Base-by-base conservation (phyloP, 2,329 filamentous ascomycete species). In the Arthrobotrys megalospora region DNA sequence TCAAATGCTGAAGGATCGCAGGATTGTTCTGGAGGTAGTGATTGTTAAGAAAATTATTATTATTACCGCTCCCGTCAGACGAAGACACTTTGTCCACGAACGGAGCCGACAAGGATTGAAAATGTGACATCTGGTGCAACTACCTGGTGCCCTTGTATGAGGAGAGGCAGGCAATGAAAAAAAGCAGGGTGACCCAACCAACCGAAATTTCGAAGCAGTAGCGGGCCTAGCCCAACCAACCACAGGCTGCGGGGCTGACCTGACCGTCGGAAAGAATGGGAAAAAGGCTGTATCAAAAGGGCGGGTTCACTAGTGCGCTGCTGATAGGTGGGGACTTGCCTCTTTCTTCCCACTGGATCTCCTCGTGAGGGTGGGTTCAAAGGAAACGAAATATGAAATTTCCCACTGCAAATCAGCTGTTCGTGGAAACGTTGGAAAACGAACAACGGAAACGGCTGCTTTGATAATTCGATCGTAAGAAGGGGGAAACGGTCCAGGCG, bases 1-100 rank as follows among this genome's bases (percentile, higher is more conserved):
- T 75, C 16, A 79, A 48, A 43, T 78, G 75, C 53, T 79, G 76
- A 48, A 79, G 76, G 16, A 79, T 66, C 60, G 68, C 58, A 38
- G 70, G 76, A 79, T 73, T 73, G 38, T 75, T 73, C 58, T 75
- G 76, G 53, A 75, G 53, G 43, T 79, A 75, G 52, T 75, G 76
- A 75, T 73, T 73, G 60, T 69, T 79, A 21, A 63, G 19, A 69
- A 65, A 58, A 73, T 28, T 66, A 69, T 69, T 70, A 63, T 36
- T 67, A 58, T 60, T 60, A 43, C 55, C 55, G 75, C 60, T 71
- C 58, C 75, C 75, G 76, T 73, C 76, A 79, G 76, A 79, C 69
- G 69, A 75, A 79, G 76, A 75, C 70, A 71, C 66, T 73, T 75
- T 78, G 70, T 79, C 76, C 65, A 79, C 76, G 76, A 79, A 79